These are phyloP conservation scores for Colletotrichum musae DNA, from an alignment of 2,329 filamentous ascomycete species.

Conservation along the genomic window DNA sequence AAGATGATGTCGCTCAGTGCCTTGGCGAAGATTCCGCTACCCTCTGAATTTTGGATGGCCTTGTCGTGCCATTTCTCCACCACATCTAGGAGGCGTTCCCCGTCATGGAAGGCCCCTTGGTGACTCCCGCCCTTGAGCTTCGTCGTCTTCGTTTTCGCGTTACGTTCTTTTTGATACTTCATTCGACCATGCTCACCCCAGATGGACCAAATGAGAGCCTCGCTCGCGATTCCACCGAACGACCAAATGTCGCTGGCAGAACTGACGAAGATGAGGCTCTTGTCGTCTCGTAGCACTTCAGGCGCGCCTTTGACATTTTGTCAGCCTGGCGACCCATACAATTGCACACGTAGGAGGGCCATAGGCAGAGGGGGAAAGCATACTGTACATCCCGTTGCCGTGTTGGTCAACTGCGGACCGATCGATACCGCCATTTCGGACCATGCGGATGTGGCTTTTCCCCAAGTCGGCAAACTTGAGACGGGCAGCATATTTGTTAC, in stretches of 20 bases:
- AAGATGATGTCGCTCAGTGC: neutral
- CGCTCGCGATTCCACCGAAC: neutral
- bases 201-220: neutral
- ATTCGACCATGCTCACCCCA: neutral
- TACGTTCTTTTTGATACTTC: neutral
- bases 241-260: neutral
- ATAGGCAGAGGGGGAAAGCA: too few species aligned
- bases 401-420: neutral
- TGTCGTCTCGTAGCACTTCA: neutral
- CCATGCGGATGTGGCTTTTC: neutral
- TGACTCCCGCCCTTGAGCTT: neutral
- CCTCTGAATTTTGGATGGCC: neutral
- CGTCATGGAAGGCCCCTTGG: slow-evolving; percentile 20
- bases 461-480: slow-evolving; percentile 28
- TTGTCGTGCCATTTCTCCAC: neutral
- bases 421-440: neutral
- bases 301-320: neutral
- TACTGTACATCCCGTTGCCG: slow-evolving; percentile 28
- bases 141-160: neutral
- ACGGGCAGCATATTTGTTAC: neutral
- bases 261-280: neutral
- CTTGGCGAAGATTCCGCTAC: neutral
- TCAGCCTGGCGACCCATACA: neutral
- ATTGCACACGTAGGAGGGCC: too few species aligned
- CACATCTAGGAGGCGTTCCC: neutral